Percentiles rank a stretch among this genome's conserved stretches.
These are phyloP conservation scores for Acer yangbiense DNA, from an alignment of 345 rosid species.

Conservation along the genomic window DNA sequence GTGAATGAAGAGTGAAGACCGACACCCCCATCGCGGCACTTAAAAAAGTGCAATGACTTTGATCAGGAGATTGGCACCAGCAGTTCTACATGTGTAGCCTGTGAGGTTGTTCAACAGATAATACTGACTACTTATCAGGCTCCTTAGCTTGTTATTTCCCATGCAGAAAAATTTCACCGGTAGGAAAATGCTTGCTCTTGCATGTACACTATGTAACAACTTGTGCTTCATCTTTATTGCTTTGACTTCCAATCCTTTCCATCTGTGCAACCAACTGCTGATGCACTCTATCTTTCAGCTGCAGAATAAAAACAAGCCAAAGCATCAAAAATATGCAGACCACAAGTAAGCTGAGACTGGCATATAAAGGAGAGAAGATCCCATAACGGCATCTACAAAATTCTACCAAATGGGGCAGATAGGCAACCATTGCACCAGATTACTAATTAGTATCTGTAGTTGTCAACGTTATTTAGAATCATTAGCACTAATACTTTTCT, in stretches of 20 bases:
- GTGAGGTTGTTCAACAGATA: background rate
- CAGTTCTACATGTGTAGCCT: slow-evolving; percentile 3
- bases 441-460: background rate
- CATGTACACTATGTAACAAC: background rate
- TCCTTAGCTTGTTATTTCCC: background rate
- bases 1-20: background rate
- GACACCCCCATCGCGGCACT: background rate
- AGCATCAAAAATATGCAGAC: background rate
- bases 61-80: background rate
- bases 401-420: background rate
- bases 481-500: background rate
- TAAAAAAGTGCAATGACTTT: too few species aligned
- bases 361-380: background rate
- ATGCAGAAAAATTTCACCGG: background rate
- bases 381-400: too few species aligned
- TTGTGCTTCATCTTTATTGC: slow-evolving; percentile 12
- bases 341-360: background rate
- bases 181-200: too few species aligned
- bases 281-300: slow-evolving; percentile 65
- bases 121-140: background rate
- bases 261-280: slow-evolving; percentile 53
- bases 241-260: slow-evolving; percentile 50
- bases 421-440: background rate
- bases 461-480: background rate
- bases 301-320: slow-evolving; percentile 25